Evolutionary conservation across 139 green algal genomes (phyloP).

Genomic region (Micractinium conductrix): DNA sequence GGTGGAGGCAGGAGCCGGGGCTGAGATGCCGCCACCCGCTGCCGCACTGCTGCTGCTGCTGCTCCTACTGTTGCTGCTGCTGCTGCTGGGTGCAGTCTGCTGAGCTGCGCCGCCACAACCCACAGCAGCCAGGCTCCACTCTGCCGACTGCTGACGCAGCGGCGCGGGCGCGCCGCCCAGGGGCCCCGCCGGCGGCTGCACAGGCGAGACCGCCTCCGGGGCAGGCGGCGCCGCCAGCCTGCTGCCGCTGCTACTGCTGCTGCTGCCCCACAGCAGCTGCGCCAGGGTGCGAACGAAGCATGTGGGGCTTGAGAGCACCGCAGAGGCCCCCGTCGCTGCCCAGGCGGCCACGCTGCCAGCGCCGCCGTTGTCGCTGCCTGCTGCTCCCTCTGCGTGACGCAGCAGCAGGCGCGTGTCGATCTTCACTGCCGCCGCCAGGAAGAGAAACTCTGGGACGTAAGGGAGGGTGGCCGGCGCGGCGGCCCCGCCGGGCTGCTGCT

Average conservation of each 20-base stretch:
- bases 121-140: conserved; percentile 10
- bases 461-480: not conserved
- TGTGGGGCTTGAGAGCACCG: not conserved
- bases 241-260: not conserved
- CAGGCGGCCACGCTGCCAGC: no score
- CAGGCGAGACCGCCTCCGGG: no score
- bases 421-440: not conserved
- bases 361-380: not conserved
- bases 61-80: not conserved
- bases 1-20: no score
- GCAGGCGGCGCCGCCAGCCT: not conserved
- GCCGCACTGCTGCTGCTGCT: not conserved
- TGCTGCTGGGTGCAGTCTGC: not conserved
- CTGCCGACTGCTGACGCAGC: not conserved
- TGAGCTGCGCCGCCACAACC: not conserved
- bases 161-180: not conserved
- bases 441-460: not conserved
- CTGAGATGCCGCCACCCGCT: not conserved
- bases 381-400: not conserved
- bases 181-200: not conserved
- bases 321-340: no score
- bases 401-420: conserved; percentile 17
- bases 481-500: not conserved
- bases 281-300: conserved; percentile 8
- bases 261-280: not conserved